Base-by-base conservation (phyloP, 2,329 filamentous ascomycete species). In the Apiospora hydei region DNA sequence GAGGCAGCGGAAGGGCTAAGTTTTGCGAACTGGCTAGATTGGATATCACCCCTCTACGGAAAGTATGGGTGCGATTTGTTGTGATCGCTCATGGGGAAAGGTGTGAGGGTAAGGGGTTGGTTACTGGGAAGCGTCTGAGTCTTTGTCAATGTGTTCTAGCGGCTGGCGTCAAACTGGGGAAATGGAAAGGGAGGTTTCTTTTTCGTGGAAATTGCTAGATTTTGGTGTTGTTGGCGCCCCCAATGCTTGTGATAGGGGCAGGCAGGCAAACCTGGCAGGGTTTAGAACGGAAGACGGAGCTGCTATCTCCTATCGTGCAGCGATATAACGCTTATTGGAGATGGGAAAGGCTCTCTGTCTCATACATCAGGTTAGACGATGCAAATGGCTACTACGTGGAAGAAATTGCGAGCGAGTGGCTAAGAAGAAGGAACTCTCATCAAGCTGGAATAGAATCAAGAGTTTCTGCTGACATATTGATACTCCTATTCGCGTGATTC, bases 1-100 rank as follows among this genome's bases (percentile, higher is more conserved):
- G 72, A 77, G 80, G 64, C 80, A 81, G 67, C 76, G 81, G 18
- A 79, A 79, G 71, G 74, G 72, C 26, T 82, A 76, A 71, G 14
- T 44, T n/a, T 16, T 30, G 43, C 21, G 38, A 13, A 44, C 21
- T 61, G 26, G 57, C 11, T 4, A 16, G 10, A n/a, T 46, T 64
- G 57, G 57, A 38, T 13, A 41, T 10, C 41, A 7, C 10, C 7
- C 34, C 34, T 64, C 10, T 8, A 64, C 4, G 18, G 57, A 5
- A 3, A 14, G 11, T 64, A 34, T 18, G 30, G 53, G 30, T 64
- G 26, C 30, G 10, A n/a, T 2, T 21, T 64, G 30, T 13, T 8
- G 30, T n/a, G 30, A n/a, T 64, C 30, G 4, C 18, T 38, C 53
- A 38, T 64, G 53, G 3, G 30, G 3, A 64, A 38, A 13, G 53